Conservation (phyloP, 352 stramenopile species). For the Phytophthora idaei region DNA sequence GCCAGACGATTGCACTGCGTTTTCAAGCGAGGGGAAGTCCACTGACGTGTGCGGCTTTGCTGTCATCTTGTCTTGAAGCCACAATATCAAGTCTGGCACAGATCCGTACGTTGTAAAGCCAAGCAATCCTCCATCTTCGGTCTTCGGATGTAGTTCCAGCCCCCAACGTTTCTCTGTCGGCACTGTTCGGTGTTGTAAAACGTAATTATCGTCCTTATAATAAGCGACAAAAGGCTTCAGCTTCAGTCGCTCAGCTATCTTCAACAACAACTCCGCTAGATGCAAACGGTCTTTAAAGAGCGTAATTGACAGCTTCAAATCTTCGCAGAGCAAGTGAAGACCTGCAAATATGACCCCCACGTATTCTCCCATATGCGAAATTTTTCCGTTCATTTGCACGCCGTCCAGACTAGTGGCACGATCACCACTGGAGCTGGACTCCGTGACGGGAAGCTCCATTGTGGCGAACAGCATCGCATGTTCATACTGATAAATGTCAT, state of each 20-base stretch:
- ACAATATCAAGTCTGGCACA: constrained; percentile 59
- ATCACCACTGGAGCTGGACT: constrained; percentile 1
- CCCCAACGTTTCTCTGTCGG: neutral
- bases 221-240: constrained; percentile 52
- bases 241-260: constrained; percentile 38
- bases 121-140: constrained; percentile 16
- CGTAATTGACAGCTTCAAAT: constrained; percentile 59
- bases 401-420: neutral
- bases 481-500: constrained; percentile 50
- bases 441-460: constrained; percentile 32
- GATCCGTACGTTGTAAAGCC: constrained; percentile 31
- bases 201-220: constrained; percentile 54
- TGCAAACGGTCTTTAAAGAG: constrained; percentile 37
- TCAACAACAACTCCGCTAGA: constrained; percentile 44
- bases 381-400: neutral
- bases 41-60: neutral
- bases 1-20: constrained; percentile 3
- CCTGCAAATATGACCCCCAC: constrained; percentile 45
- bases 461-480: constrained; percentile 48
- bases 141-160: constrained; percentile 1
- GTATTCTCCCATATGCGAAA: constrained; percentile 17
- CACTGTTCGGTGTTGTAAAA: constrained; percentile 7
- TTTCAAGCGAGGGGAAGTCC: constrained; percentile 39
- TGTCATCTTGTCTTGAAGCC: constrained; percentile 49
- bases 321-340: constrained; percentile 76